Conservation (phyloP, 768 basidiomycete species). For the Panaeolus papilionaceus region DNA sequence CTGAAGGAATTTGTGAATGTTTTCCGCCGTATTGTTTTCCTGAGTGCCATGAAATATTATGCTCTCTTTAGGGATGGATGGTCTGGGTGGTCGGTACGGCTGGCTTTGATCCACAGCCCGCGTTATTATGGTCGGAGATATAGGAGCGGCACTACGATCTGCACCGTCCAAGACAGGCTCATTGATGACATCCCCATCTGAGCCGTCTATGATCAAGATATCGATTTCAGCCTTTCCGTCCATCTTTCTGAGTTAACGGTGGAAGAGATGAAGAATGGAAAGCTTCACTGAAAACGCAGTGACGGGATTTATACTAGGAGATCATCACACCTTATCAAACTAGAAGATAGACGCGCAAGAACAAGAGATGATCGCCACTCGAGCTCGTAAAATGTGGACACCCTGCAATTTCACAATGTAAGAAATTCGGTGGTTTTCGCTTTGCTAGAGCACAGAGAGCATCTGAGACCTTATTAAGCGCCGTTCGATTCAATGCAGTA, state of each 20-base stretch:
- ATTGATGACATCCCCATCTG: no score
- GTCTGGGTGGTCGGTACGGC: not conserved
- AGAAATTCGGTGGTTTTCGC: no score
- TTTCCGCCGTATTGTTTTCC: not conserved
- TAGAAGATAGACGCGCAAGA: no score
- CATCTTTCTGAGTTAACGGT: not conserved
- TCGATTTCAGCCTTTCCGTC: not conserved
- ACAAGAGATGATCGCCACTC: no score
- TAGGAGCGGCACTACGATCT: not conserved
- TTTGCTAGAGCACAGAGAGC: no score
- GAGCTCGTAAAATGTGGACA: no score
- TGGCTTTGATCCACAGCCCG: not conserved
- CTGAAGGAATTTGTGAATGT: not conserved
- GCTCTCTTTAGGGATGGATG: not conserved
- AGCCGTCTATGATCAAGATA: not conserved
- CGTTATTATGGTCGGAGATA: not conserved
- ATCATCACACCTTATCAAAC: no score
- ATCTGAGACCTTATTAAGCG: no score
- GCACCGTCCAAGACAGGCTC: no score
- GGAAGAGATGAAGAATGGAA: not conserved
- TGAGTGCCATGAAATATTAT: not conserved
- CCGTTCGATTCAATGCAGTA: no score
- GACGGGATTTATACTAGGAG: no score
- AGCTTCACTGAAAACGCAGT: not conserved
- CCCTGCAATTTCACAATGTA: no score